Evolutionary conservation across 2,329 filamentous ascomycete genomes (phyloP).

Genomic region (Venturia nashicola): DNA sequence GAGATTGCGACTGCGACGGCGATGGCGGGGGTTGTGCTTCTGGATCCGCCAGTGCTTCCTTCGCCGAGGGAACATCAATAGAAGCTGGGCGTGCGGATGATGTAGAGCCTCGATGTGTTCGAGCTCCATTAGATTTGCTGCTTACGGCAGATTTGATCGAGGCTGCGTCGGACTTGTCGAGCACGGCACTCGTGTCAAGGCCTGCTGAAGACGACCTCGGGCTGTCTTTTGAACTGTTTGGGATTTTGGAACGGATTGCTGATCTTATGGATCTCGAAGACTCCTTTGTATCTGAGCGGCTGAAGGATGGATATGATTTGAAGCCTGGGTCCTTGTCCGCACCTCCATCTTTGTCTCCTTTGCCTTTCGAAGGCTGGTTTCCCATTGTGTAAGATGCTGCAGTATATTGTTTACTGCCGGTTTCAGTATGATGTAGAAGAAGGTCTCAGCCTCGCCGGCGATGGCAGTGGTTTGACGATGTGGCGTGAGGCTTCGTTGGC

Average conservation of each 20-base stretch:
- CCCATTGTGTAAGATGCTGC: conserved; percentile 2
- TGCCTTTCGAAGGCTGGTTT: conserved; percentile 8
- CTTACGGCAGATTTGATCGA: conserved; percentile 63
- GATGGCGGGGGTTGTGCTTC: conserved; percentile 36
- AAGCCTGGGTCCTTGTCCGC: conserved; percentile 40
- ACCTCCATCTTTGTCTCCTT: not conserved
- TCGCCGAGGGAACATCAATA: conserved; percentile 34
- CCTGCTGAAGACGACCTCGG: conserved; percentile 61
- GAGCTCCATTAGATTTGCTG: conserved; percentile 21
- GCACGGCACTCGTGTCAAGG: conserved; percentile 35
- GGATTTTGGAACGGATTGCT: conserved; percentile 78
- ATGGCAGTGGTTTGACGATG: not conserved
- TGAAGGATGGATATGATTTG: conserved; percentile 83
- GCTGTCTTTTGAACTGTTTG: conserved; percentile 63
- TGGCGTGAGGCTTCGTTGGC: not conserved
- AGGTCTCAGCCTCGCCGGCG: not conserved
- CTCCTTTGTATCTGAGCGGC: conserved; percentile 84
- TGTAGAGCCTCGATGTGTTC: conserved; percentile 23
- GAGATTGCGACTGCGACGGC: conserved; percentile 74
- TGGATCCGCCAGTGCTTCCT: conserved; percentile 19
- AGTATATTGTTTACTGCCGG: not conserved
- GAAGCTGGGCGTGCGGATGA: conserved; percentile 13
- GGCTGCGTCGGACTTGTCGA: conserved; percentile 58
- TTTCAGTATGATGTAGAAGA: not conserved
- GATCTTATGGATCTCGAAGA: conserved; percentile 77